A percentile compares a stretch with the other conserved stretches of the same genome.
Evolutionary conservation across 306 rosid species (phyloP).

Genomic region (Acacia melanoxylon): DNA sequence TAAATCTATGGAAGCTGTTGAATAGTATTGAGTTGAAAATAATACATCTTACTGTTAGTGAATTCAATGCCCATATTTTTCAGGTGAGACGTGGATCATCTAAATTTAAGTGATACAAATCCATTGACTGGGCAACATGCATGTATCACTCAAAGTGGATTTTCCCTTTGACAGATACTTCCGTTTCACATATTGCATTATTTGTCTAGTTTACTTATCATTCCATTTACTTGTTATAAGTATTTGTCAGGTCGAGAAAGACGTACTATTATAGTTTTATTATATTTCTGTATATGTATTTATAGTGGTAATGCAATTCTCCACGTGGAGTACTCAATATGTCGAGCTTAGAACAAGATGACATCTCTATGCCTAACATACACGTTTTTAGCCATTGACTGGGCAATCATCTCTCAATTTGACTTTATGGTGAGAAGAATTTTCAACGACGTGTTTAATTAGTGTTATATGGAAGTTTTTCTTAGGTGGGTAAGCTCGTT

Average conservation of each 20-base stretch:
- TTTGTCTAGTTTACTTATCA: neutral
- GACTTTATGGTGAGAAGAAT: neutral
- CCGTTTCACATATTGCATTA: neutral
- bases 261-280: neutral
- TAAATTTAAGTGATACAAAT: neutral
- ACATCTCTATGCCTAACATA: neutral
- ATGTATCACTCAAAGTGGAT: neutral
- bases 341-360: too few species aligned
- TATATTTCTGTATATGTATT: neutral
- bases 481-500: too few species aligned
- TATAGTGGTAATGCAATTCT: neutral
- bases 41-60: neutral
- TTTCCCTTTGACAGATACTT: neutral
- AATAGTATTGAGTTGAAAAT: neutral
- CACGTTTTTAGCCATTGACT: neutral
- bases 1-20: neutral
- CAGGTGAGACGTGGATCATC: neutral
- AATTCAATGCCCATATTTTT: neutral
- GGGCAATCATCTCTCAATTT: neutral
- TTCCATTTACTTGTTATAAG: neutral
- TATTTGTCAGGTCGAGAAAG: too few species aligned
- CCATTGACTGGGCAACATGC: neutral
- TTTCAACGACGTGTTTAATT: neutral
- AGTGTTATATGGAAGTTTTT: neutral
- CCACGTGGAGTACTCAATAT: neutral